phyloP scores from a whole-genome alignment of 2,329 filamentous ascomycete species.

The Ambrosiella beaveri region DNA sequence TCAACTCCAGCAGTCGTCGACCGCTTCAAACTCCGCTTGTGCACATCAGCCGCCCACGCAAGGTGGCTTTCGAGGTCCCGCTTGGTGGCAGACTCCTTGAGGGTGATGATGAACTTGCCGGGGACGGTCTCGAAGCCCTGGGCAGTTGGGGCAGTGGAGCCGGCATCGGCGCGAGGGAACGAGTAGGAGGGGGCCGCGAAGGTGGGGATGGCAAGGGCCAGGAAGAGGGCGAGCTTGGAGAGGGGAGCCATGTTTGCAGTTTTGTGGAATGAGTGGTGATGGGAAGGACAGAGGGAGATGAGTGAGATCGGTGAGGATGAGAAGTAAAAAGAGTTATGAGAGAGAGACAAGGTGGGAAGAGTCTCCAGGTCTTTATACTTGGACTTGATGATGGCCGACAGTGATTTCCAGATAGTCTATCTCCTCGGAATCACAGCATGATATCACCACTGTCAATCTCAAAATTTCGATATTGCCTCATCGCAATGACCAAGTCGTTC shows the following conservation, averaged over 20 bases:
- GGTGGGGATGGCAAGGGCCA: constrained; percentile 3
- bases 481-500: no score
- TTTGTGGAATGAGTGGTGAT: neutral
- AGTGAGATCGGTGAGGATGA: neutral
- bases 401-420: no score
- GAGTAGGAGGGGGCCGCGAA: constrained; percentile 5
- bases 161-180: neutral
- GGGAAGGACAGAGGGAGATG: neutral
- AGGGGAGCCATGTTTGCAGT: constrained; percentile 3
- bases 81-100: constrained; percentile 22
- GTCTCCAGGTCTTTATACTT: no score
- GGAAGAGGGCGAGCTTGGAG: constrained; percentile 5
- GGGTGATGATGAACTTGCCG: constrained; percentile 29
- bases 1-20: constrained; percentile 20
- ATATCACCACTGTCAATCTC: no score
- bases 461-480: no score
- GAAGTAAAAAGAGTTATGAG: no score
- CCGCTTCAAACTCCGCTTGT: constrained; percentile 20
- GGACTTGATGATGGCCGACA: no score
- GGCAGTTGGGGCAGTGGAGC: neutral
- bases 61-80: constrained; percentile 21
- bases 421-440: no score
- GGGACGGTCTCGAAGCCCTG: constrained; percentile 13
- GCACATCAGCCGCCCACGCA: constrained; percentile 19
- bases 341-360: no score